Conservation (phyloP, 108 stramenopile species). For the Skeletonema menzelii region DNA sequence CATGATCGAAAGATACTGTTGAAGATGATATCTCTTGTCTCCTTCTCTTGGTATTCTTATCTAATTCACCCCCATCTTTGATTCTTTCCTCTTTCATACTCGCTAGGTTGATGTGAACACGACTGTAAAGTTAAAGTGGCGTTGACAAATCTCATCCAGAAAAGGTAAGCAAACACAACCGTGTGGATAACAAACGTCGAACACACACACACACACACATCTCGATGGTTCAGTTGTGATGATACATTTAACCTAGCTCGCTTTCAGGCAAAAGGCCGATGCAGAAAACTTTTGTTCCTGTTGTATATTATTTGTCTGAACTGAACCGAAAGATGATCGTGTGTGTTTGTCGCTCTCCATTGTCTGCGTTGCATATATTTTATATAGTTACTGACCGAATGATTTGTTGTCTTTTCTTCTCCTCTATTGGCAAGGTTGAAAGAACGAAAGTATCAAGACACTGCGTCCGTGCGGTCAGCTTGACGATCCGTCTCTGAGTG, state of each 20-base stretch:
- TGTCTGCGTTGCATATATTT: not conserved
- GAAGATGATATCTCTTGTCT: not conserved
- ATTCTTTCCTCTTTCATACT: not conserved
- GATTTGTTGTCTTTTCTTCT: not conserved
- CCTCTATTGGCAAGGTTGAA: too few species aligned
- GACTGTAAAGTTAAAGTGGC: not conserved
- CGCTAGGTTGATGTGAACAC: not conserved
- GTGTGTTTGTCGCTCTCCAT: not conserved
- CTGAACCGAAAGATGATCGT: constrained; percentile 2
- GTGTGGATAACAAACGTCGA: not conserved
- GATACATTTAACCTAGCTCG: constrained; percentile 49
- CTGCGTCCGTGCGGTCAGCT: too few species aligned
- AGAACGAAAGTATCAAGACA: too few species aligned
- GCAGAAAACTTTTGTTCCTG: constrained; percentile 51
- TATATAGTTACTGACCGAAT: too few species aligned
- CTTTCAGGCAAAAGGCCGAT: constrained; percentile 48
- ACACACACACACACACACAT: not conserved
- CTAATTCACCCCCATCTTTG: not conserved
- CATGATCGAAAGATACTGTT: constrained; percentile 42
- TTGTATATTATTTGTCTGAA: constrained; percentile 40
- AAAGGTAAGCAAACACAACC: not conserved
- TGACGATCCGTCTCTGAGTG: too few species aligned
- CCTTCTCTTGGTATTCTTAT: not conserved
- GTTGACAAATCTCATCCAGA: not conserved
- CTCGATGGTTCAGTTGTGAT: constrained; percentile 25